Conservation (phyloP, 768 basidiomycete species). For the Psilocybe subaeruginosa region DNA sequence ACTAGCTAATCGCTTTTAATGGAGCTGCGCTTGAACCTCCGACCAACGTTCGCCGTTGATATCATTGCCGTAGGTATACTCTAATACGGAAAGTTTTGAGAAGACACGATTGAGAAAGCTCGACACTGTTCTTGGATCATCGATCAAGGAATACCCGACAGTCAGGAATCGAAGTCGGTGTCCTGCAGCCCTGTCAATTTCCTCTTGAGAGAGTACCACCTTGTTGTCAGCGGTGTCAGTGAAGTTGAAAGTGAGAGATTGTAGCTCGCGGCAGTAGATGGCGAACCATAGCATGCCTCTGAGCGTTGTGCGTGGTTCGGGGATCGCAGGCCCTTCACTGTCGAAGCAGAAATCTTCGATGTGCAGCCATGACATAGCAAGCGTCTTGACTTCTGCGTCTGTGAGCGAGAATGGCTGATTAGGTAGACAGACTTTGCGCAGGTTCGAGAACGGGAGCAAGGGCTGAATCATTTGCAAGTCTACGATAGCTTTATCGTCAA, state of each 20-base stretch:
- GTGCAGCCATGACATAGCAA: conserved; percentile 13
- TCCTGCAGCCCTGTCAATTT: not conserved
- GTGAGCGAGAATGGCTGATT: conserved; percentile 2
- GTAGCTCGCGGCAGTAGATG: conserved; percentile 1
- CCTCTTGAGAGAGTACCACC: not conserved
- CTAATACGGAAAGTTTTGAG: not conserved
- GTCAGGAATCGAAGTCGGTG: conserved; percentile 1
- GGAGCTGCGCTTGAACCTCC: no score
- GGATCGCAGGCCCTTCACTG: not conserved
- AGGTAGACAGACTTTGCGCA: conserved; percentile 2
- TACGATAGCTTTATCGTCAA: no score
- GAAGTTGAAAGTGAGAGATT: conserved; percentile 2
- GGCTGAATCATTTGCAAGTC: conserved; percentile 1
- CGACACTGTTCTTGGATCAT: conserved; percentile 2
- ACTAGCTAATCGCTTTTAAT: no score
- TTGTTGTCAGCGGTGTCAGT: not conserved
- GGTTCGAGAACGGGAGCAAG: conserved; percentile 7
- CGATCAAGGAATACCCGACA: conserved; percentile 3
- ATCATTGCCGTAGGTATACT: no score
- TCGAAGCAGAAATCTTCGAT: not conserved
- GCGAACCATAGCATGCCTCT: conserved; percentile 5
- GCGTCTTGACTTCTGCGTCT: conserved; percentile 9
- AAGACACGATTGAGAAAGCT: conserved; percentile 3
- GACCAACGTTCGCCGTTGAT: no score
- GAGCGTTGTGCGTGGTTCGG: not conserved